Conservation (phyloP, 2,329 filamentous ascomycete genomes). For the Fusarium phyllophilum region DNA sequence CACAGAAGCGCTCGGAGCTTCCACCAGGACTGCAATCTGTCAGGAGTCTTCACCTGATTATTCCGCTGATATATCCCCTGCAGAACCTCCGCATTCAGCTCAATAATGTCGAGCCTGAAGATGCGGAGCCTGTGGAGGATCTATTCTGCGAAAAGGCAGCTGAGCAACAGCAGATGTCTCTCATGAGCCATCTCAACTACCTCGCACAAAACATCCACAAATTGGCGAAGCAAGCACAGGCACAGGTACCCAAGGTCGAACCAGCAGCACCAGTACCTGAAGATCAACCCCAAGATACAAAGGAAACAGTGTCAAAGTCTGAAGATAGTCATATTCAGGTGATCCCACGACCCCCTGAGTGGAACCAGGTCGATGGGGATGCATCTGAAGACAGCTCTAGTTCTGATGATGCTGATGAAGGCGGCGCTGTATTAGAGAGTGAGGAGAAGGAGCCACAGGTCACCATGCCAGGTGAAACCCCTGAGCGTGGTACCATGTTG, state of each 20-base stretch:
- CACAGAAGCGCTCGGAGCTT: slow-evolving; percentile 68
- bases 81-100: slow-evolving; percentile 73
- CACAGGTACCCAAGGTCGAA: slow-evolving; percentile 52
- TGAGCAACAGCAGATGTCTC: slow-evolving; percentile 67
- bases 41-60: slow-evolving; percentile 72
- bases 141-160: slow-evolving; percentile 70
- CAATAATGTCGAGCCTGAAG: slow-evolving; percentile 68
- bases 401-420: slow-evolving; percentile 54
- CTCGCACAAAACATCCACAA: slow-evolving; percentile 75
- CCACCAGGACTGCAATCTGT: slow-evolving; percentile 69
- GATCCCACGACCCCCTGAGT: slow-evolving; percentile 82
- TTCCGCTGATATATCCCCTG: slow-evolving; percentile 78
- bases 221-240: slow-evolving; percentile 67
- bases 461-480: slow-evolving; percentile 39
- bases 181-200: slow-evolving; percentile 81
- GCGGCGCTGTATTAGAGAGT: slow-evolving; percentile 53
- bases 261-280: slow-evolving; percentile 16
- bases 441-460: slow-evolving; percentile 38
- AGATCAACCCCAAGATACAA: not conserved
- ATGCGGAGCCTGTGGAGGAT: slow-evolving; percentile 71
- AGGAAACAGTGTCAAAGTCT: slow-evolving; percentile 4
- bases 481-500: slow-evolving; percentile 78
- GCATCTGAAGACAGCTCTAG: slow-evolving; percentile 61
- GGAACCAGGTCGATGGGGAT: slow-evolving; percentile 61
- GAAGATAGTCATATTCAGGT: slow-evolving; percentile 73